Evolutionary conservation across 106 monocot species (phyloP).

Genomic region (Dendrobium catenatum): DNA sequence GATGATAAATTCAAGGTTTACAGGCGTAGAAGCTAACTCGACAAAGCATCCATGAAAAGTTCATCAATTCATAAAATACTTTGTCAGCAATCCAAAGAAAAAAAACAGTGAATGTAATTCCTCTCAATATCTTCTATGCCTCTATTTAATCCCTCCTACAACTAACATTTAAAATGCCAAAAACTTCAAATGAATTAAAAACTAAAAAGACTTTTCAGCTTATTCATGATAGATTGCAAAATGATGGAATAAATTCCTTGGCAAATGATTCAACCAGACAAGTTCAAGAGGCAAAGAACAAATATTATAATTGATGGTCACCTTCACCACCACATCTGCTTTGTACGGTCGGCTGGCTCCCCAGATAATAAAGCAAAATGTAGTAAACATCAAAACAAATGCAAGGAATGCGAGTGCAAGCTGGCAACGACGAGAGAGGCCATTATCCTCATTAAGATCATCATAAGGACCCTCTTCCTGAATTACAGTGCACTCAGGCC

Average conservation of each 20-base stretch:
- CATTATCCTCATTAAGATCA: conserved; percentile 46
- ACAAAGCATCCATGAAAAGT: neutral
- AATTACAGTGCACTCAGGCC: conserved; percentile 83
- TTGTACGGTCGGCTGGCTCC: conserved; percentile 56
- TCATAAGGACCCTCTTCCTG: conserved; percentile 70
- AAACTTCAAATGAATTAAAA: neutral
- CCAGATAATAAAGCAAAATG: conserved; percentile 61
- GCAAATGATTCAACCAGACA: neutral
- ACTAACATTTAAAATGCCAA: neutral
- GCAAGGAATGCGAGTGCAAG: conserved; percentile 28
- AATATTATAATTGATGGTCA: conserved; percentile 8
- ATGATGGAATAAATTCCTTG: neutral
- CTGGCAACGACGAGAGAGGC: conserved; percentile 35
- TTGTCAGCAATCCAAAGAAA: too few relatives aligned
- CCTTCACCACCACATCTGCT: conserved; percentile 44
- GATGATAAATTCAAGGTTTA: neutral
- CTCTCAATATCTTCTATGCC: neutral
- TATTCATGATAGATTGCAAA: neutral
- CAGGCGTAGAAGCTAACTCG: neutral
- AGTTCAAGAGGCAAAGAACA: neutral
- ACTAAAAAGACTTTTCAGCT: neutral
- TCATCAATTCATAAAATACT: too few relatives aligned
- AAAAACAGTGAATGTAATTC: neutral
- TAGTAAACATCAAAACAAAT: conserved; percentile 46
- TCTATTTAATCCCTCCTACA: neutral